Percentiles rank a stretch among this genome's conserved stretches.
phyloP scores from a whole-genome alignment of 306 rosid genomes.

The Myrica gale region DNA sequence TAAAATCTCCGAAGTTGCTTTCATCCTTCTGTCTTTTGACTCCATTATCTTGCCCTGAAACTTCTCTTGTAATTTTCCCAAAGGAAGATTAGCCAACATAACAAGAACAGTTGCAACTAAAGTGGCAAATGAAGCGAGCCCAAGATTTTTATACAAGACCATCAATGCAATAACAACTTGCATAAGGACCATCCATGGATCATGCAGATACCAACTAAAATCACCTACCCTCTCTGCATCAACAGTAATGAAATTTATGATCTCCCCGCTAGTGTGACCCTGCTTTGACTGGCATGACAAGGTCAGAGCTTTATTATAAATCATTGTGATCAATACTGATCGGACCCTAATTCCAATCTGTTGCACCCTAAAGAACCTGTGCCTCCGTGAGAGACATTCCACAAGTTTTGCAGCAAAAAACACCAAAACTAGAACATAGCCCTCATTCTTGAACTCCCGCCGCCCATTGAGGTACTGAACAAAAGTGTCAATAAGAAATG shows the following conservation, averaged over 20 bases:
- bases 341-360: conserved; percentile 42
- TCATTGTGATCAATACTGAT: conserved; percentile 31
- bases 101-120: conserved; percentile 41
- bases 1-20: conserved; percentile 52
- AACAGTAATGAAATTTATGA: conserved; percentile 48
- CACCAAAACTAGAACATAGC: conserved; percentile 33
- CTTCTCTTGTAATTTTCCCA: conserved; percentile 45
- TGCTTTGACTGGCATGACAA: conserved; percentile 46
- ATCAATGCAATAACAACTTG: conserved; percentile 41
- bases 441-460: too few species aligned
- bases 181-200: conserved; percentile 42
- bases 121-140: conserved; percentile 45
- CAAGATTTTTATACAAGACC: conserved; percentile 48
- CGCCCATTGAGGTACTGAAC: too few species aligned
- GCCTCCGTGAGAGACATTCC: conserved; percentile 41
- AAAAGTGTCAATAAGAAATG: too few species aligned
- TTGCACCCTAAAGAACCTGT: conserved; percentile 44
- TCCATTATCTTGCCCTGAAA: conserved; percentile 54
- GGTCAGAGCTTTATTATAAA: conserved; percentile 39
- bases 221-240: conserved; percentile 53
- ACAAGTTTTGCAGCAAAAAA: conserved; percentile 43
- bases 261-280: conserved; percentile 45
- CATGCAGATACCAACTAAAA: conserved; percentile 43
- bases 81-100: conserved; percentile 51
- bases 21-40: conserved; percentile 58